These are phyloP conservation scores for Plectosphaerella plurivora DNA, from an alignment of 2,329 filamentous ascomycete species.

Conservation along the genomic window DNA sequence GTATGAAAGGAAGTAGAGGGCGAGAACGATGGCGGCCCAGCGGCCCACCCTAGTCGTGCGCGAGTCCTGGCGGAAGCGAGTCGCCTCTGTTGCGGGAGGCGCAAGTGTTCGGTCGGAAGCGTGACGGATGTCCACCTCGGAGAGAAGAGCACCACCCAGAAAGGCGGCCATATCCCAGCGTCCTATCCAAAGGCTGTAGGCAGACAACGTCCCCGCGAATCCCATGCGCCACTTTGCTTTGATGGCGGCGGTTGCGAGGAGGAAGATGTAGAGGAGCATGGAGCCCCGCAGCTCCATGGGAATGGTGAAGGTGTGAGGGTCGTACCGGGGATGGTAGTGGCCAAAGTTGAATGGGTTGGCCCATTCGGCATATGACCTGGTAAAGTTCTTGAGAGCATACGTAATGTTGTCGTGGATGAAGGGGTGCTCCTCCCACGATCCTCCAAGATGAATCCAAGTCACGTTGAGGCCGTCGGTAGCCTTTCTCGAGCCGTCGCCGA, in stretches of 20 bases:
- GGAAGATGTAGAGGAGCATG: conserved; percentile 33
- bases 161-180: conserved; percentile 37
- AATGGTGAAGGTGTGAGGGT: conserved; percentile 36
- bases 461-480: conserved; percentile 26
- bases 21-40: conserved; percentile 22
- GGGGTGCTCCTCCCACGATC: conserved; percentile 36
- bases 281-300: conserved; percentile 36
- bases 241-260: conserved; percentile 31
- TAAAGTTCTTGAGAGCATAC: conserved; percentile 32
- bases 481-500: conserved; percentile 24
- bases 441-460: conserved; percentile 31
- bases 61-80: not conserved
- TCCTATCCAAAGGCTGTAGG: conserved; percentile 27
- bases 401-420: conserved; percentile 31
- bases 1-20: conserved; percentile 33
- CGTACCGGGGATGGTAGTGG: conserved; percentile 32
- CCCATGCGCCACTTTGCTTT: conserved; percentile 26
- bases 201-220: conserved; percentile 22
- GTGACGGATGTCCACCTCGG: conserved; percentile 28
- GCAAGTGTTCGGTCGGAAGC: conserved; percentile 9
- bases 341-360: conserved; percentile 35
- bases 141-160: conserved; percentile 29
- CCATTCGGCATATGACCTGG: conserved; percentile 30
- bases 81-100: conserved; percentile 8
- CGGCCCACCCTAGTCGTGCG: conserved; percentile 15